These are phyloP conservation scores for Lentinula novae-zelandiae DNA, from an alignment of 1,284 basidiomycete genomes.

Conservation along the genomic window DNA sequence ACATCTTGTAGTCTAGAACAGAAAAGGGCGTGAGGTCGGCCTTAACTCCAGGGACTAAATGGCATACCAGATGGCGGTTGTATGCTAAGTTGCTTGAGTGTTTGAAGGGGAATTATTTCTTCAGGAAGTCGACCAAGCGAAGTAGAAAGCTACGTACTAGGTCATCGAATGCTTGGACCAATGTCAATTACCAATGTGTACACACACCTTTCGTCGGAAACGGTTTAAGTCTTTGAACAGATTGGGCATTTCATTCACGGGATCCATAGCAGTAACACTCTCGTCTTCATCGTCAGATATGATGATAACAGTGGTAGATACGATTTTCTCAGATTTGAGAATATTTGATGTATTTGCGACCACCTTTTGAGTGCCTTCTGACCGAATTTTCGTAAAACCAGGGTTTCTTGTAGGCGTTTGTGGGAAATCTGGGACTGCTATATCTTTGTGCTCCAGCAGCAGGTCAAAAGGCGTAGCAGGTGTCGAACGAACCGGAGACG, in stretches of 20 bases:
- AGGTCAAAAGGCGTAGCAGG: background rate
- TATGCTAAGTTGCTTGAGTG: background rate
- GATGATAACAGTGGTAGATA: background rate
- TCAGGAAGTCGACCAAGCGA: background rate
- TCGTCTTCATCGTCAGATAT: background rate
- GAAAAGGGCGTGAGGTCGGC: background rate
- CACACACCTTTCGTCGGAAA: background rate
- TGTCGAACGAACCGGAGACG: background rate
- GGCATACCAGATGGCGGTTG: background rate
- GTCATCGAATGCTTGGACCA: background rate
- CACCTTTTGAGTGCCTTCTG: background rate
- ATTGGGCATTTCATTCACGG: background rate
- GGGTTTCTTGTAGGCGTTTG: background rate
- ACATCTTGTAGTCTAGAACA: slow-evolving; percentile 7
- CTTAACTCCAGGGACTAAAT: background rate
- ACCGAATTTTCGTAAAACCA: background rate
- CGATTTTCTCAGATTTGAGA: background rate
- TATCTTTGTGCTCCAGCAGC: background rate
- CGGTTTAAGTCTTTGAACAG: background rate
- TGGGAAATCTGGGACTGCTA: background rate
- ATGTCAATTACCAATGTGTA: background rate
- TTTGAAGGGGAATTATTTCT: background rate
- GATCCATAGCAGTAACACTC: background rate
- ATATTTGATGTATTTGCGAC: background rate
- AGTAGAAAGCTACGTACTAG: background rate